Evolutionary conservation across 1,284 basidiomycete genomes (phyloP), one percentile per base, ranked within the genome.

Genomic region (Hemileccinum hortonii): DNA sequence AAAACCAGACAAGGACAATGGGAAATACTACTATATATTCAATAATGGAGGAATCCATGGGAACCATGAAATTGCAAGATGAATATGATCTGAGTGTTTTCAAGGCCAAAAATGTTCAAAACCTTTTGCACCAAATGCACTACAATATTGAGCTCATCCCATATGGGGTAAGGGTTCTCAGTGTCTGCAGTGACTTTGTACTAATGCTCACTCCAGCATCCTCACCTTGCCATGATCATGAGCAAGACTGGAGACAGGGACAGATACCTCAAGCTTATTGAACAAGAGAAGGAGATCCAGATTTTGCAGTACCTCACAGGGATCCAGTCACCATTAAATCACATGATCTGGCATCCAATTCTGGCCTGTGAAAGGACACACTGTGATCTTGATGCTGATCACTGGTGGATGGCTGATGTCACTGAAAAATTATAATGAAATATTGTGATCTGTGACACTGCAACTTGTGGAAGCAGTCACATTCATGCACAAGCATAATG

Each of bases 401-500:
- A 35, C 35, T 18, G 47, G 43, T 3, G 26, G 22, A 3, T 43
- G 47, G 43, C 30, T 54, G 19, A 50, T 29, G 3, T 40, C 37
- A 12, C n/a, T 56, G 21, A 9, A 44, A 0, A 24, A 42, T 18
- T 30, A 7, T 5, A 15, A 41, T 14, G 16, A 41, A 16, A 44
- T 41, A 7, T 6, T 55, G 33, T 52, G 46, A 52, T 58, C 52
- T 9, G 44, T 41, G 6, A 29, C 56, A 1, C 15, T 36, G 4
- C 57, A 56, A 47, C 36, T 56, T 14, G 0, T 58, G 1, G 50
- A 50, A 36, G 57, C 30, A 2, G 50, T 58, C 2, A 44, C n/a
- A 3, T 58, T 58, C 32, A 55, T 55, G 52, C 49, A 58, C n/a
- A 14, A 50, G 30, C 26, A 55, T 7, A 29, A 41, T 1, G 40